Percentiles rank a stretch among this genome's conserved stretches.
These are phyloP conservation scores for Penicillium sp. DNA, from an alignment of 2,329 filamentous ascomycete species.

Conservation along the genomic window DNA sequence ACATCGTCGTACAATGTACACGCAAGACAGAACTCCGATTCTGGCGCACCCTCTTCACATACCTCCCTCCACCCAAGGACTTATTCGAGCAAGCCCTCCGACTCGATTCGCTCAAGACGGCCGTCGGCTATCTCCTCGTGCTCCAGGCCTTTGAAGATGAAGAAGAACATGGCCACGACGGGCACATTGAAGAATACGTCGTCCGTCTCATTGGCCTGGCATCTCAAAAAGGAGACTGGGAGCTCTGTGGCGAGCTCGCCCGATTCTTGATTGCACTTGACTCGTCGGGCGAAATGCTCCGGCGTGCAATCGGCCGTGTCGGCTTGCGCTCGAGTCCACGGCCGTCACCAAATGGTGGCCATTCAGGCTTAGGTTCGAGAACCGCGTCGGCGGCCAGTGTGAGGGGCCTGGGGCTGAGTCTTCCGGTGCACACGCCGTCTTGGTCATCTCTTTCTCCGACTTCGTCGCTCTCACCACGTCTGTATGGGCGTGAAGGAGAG, in stretches of 20 bases:
- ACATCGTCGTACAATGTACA: conserved; percentile 95
- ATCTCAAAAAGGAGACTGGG: conserved; percentile 87
- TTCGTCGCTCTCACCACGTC: conserved; percentile 35
- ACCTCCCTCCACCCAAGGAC: conserved; percentile 86
- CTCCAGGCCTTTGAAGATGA: conserved; percentile 76
- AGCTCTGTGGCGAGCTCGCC: conserved; percentile 91
- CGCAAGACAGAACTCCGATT: conserved; percentile 95
- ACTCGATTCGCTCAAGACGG: conserved; percentile 87
- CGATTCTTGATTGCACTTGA: conserved; percentile 95
- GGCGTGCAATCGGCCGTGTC: conserved; percentile 51
- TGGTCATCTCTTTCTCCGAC: conserved; percentile 42
- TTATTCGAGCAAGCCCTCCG: conserved; percentile 92
- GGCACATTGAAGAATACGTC: conserved; percentile 62
- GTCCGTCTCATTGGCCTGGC: conserved; percentile 81
- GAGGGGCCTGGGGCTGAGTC: conserved; percentile 45
- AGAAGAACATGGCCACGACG: conserved; percentile 56
- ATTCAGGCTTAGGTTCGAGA: conserved; percentile 21
- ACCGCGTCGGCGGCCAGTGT: conserved; percentile 35
- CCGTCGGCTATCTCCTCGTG: conserved; percentile 93
- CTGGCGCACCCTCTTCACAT: conserved; percentile 91
- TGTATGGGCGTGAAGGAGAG: conserved; percentile 23
- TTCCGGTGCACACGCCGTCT: conserved; percentile 39
- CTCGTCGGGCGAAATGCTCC: conserved; percentile 78
- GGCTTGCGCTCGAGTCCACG: conserved; percentile 34
- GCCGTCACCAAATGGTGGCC: conserved; percentile 27